Evolutionary conservation across 2,329 filamentous ascomycete genomes (phyloP), one percentile per base, ranked within the genome.

Genomic region (Phialocephala sp.): DNA sequence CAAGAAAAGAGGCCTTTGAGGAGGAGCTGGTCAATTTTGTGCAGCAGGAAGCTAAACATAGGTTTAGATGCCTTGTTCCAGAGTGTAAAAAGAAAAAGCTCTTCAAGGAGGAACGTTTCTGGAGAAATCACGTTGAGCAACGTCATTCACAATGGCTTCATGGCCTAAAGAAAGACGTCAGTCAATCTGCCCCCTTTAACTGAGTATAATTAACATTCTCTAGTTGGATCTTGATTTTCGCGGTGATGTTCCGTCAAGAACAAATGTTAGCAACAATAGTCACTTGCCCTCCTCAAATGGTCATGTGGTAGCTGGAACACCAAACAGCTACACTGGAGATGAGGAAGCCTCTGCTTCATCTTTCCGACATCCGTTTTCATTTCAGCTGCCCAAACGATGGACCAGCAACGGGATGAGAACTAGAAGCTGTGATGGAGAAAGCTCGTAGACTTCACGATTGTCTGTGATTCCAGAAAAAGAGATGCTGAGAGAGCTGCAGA

Each of bases 91-190:
- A 99, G 79, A 91, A 91, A 11, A 99, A 99, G 79, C 82, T 99
- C 8, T 99, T 99, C 85, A 98, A 98, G 79, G 95, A 95, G 65
- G 91, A 97, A 52, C 89, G 94, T 73, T 99, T 98, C 77, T 99
- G 96, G 94, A 90, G 89, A 75, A 99, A 99, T 82, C 95, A 99
- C 74, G 90, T 98, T 18, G 94, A 98, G 79, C 99, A 99, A 81
- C 89, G 95, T 64, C 95, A 99, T 77, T 78, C 86, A 0, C 94
- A 98, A 62, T 99, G 94, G 91, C 85, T 91, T 55, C 89, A 94
- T 37, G 86, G 82, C 61, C 81, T 97, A 69, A 91, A 89, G 77
- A 89, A 90, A 76, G 94, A 97, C 81, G 94, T 96, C 83, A 83
- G 89, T 83, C 39, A 36, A 83, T 82, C 87, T 55, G 32, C 24